Evolutionary conservation across 2,329 filamentous ascomycete genomes (phyloP).

Genomic region (Aureobasidium subglaciale): DNA sequence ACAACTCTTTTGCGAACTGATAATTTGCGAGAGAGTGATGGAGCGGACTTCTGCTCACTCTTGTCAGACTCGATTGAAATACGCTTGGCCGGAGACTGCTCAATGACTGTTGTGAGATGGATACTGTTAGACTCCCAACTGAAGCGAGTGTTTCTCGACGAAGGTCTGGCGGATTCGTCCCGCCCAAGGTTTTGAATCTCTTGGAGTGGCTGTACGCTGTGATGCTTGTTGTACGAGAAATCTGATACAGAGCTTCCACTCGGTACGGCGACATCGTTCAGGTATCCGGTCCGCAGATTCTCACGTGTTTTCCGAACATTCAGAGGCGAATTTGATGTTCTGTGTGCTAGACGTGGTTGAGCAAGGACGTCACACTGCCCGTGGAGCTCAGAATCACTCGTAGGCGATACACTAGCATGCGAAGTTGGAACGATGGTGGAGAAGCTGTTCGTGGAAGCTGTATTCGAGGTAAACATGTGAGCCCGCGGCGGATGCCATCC

Average conservation of each 20-base stretch:
- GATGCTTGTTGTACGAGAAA: not conserved
- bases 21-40: slow-evolving; percentile 22
- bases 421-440: not conserved
- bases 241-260: not conserved
- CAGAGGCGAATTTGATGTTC: slow-evolving; percentile 23
- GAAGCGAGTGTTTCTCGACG: not conserved
- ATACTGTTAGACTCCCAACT: not conserved
- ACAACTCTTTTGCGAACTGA: slow-evolving; percentile 31
- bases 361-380: not conserved
- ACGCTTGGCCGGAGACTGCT: not conserved
- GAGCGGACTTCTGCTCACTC: not conserved
- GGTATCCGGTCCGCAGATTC: slow-evolving; percentile 23
- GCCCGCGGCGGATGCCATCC: slow-evolving; percentile 11
- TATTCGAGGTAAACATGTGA: slow-evolving; percentile 5
- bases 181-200: not conserved
- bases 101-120: slow-evolving; percentile 1
- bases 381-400: not conserved
- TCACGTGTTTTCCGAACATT: slow-evolving; percentile 31
- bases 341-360: not conserved
- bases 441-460: not conserved
- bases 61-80: not conserved
- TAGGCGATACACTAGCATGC: not conserved
- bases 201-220: not conserved
- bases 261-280: not conserved
- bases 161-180: not conserved